These are phyloP conservation scores for Piper betle DNA, from an alignment of 164 flowering plant genomes.

Conservation along the genomic window DNA sequence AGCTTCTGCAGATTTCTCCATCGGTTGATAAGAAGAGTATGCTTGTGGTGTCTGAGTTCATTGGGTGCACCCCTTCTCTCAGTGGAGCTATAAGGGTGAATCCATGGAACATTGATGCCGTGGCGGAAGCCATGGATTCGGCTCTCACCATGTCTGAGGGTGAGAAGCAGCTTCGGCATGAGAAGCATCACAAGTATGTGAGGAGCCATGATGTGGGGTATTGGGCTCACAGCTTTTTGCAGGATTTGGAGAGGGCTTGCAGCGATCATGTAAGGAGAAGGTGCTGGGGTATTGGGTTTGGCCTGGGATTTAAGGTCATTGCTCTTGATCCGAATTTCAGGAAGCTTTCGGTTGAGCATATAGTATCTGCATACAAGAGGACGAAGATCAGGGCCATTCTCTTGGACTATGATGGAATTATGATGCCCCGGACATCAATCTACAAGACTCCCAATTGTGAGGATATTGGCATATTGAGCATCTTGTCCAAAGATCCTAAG, in stretches of 20 bases:
- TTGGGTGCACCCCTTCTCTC: conserved; percentile 72
- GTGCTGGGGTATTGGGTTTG: conserved; percentile 68
- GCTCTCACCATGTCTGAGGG: conserved; percentile 55
- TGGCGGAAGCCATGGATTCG: conserved; percentile 62
- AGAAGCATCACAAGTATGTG: conserved; percentile 62
- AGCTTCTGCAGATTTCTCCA: conserved; percentile 25
- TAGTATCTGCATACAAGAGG: conserved; percentile 40
- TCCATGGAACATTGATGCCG: conserved; percentile 65
- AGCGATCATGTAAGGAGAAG: conserved; percentile 49
- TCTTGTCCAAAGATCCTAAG: conserved; percentile 35
- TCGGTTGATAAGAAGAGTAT: conserved; percentile 38
- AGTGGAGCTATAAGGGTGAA: conserved; percentile 71
- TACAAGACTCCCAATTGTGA: conserved; percentile 46
- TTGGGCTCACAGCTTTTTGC: conserved; percentile 64
- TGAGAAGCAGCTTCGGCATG: conserved; percentile 65
- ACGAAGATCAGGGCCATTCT: conserved; percentile 47
- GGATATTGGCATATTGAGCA: conserved; percentile 40
- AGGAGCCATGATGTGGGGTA: conserved; percentile 70
- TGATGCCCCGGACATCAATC: conserved; percentile 59
- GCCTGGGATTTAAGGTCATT: conserved; percentile 64
- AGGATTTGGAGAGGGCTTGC: conserved; percentile 64
- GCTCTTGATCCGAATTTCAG: conserved; percentile 63
- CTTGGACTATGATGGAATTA: conserved; percentile 70
- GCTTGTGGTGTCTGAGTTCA: conserved; percentile 69
- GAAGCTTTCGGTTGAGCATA: conserved; percentile 42